Conservation (phyloP, 148 eudicot genomes). For the Fagopyrum tataricum region DNA sequence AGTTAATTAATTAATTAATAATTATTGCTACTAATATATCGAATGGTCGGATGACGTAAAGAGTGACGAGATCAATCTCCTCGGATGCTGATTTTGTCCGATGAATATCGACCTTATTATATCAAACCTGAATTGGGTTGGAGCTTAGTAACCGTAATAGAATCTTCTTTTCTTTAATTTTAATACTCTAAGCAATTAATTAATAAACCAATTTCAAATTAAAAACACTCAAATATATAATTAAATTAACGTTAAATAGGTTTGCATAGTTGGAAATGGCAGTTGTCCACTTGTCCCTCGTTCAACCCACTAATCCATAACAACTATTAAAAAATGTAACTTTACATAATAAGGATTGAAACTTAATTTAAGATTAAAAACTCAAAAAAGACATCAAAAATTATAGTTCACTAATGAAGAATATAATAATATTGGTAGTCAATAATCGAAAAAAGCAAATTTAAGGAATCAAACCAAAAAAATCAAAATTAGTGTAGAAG, state of each 20-base stretch:
- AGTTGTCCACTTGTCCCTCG: background rate
- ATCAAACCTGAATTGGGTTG: background rate
- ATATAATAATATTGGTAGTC: too few relatives aligned
- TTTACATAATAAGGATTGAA: background rate
- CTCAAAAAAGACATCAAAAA: too few relatives aligned
- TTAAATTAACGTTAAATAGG: background rate
- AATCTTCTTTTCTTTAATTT: background rate
- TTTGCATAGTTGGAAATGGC: constrained; percentile 4
- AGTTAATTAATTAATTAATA: too few relatives aligned
- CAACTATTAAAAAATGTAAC: background rate
- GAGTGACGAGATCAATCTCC: background rate
- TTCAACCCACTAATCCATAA: constrained; percentile 10
- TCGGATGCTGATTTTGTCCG: constrained; percentile 10
- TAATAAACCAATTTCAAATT: background rate
- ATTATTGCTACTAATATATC: too few relatives aligned
- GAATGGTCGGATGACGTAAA: background rate
- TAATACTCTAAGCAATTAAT: background rate
- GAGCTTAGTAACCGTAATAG: constrained; percentile 6
- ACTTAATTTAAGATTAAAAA: too few relatives aligned
- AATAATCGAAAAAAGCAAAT: too few relatives aligned
- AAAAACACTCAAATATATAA: background rate
- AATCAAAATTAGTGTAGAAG: too few relatives aligned
- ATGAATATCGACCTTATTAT: constrained; percentile 1
- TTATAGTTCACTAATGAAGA: too few relatives aligned
- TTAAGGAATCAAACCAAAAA: too few relatives aligned